Base-by-base conservation (phyloP, 768 basidiomycete species). In the Cubamyces sp. region DNA sequence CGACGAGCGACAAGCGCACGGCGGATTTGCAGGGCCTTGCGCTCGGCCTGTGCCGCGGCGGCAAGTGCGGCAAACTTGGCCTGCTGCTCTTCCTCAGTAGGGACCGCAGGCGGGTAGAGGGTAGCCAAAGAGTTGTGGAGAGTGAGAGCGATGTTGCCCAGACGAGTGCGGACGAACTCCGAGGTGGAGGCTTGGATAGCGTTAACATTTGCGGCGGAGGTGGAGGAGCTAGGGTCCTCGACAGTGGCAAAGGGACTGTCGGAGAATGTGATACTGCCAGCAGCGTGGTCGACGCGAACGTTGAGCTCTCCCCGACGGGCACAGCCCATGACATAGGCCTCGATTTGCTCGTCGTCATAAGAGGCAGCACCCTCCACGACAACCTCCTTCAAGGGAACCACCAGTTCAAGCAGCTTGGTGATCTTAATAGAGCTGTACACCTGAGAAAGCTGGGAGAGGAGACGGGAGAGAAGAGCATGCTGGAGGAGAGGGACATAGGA, bases 261-360 rank as follows among this genome's bases (percentile, higher is more conserved):
- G 47, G 88, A 81, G 70, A 98, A 99, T 6, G 86, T 81, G 75
- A 98, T 87, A 62, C 86, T 87, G 18, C 93, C 91, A 3, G 83
- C 84, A 30, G 90, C 87, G 73, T 99, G 96, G 75, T 98, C 94
- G 47, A 98, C 86, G 16, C 87, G 87, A 64, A 97, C 88, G 68
- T 78, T 82, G 51, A 98, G 84, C 74, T 97, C 94, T 41, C 93
- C 92, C 8, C 90, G 85, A 49, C 89, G 85, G 46, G 93, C 92
- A 61, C 94, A 93, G 39, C 90, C 88, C 91, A 97, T 96, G 65
- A 98, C 78, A 75, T 96, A 98, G 4, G 91, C 90, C 76, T 98
- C 94, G 65, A 89, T 80, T 72, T 90, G 87, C 62, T 89, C 87
- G n/a, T 86, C 84, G 61, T 90, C 86, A 74, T 86, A 90, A 42